A percentile compares a stretch with the other conserved stretches of the same genome.
Evolutionary conservation across 495 filamentous ascomycete genomes (phyloP).

Genomic region (Achaetomiella virescens): DNA sequence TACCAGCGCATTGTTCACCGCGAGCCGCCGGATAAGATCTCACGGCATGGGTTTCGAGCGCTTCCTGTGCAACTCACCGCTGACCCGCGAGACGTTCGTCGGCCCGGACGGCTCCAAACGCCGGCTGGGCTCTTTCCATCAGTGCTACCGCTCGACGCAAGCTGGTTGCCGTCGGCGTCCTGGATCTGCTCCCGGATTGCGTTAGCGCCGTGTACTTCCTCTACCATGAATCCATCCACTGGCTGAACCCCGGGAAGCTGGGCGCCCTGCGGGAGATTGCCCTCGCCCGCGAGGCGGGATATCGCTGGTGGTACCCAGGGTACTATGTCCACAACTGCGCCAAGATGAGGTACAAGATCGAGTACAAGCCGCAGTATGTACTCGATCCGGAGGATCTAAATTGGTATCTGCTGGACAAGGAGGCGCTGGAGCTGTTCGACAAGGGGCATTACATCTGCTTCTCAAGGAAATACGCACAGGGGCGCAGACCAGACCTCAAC

Average conservation of each 20-base stretch:
- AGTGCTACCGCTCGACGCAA: constrained; percentile 88
- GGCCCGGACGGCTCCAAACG: constrained; percentile 45
- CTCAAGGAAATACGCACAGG: constrained; percentile 36
- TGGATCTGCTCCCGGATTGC: constrained; percentile 79
- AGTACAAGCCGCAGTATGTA: constrained; percentile 76
- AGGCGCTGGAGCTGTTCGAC: constrained; percentile 58
- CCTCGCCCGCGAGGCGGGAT: constrained; percentile 66
- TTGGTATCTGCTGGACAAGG: constrained; percentile 70
- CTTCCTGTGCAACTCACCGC: constrained; percentile 79
- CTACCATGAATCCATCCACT: constrained; percentile 77
- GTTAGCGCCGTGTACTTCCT: constrained; percentile 95
- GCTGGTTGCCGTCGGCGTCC: constrained; percentile 79
- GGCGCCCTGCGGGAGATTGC: constrained; percentile 80
- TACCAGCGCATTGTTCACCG: constrained; percentile 80
- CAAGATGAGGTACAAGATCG: constrained; percentile 72
- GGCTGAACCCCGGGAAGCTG: constrained; percentile 80
- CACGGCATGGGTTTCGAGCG: constrained; percentile 62
- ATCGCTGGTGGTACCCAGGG: constrained; percentile 53
- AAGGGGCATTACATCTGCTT: constrained; percentile 62
- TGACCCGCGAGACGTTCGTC: constrained; percentile 47
- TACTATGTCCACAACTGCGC: constrained; percentile 48
- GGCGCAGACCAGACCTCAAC: too few species aligned
- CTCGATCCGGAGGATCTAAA: constrained; percentile 69
- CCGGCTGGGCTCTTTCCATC: constrained; percentile 82
- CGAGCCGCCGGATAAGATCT: constrained; percentile 63